Conservation (phyloP, 2,329 filamentous ascomycete species). For the Moelleriella libera region DNA sequence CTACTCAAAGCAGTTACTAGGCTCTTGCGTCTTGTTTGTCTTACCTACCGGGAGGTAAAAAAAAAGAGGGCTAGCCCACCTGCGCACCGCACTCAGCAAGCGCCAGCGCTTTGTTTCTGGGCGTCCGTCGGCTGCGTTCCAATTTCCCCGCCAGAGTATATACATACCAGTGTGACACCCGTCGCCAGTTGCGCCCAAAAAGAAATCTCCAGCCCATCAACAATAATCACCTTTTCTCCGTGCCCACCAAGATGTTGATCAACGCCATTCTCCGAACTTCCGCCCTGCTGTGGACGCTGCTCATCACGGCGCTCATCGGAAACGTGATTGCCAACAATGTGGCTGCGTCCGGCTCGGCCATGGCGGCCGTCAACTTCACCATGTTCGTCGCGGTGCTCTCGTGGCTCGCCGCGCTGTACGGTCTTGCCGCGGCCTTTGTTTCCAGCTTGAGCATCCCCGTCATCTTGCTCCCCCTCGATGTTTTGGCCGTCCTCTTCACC, state of each 20-base stretch:
- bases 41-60: too few relatives aligned
- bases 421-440: slow-evolving; percentile 41
- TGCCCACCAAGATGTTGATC: slow-evolving; percentile 14
- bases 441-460: slow-evolving; percentile 36
- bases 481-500: slow-evolving; percentile 48
- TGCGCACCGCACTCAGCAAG: too few relatives aligned
- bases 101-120: too few relatives aligned
- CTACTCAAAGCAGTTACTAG: too few relatives aligned
- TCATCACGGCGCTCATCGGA: slow-evolving; percentile 41
- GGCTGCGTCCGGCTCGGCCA: slow-evolving; percentile 25
- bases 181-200: not conserved
- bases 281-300: slow-evolving; percentile 36
- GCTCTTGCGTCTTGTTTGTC: too few relatives aligned
- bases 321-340: slow-evolving; percentile 40
- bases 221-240: not conserved
- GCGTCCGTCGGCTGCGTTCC: too few relatives aligned
- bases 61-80: too few relatives aligned
- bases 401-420: slow-evolving; percentile 52
- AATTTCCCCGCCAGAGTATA: too few relatives aligned
- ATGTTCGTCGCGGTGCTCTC: slow-evolving; percentile 57
- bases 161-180: not conserved
- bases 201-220: not conserved
- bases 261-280: slow-evolving; percentile 30
- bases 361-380: slow-evolving; percentile 43
- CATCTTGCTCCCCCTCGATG: slow-evolving; percentile 41